Evolutionary conservation across 1,139 yeast species (phyloP).

Genomic region (Candida sp.): DNA sequence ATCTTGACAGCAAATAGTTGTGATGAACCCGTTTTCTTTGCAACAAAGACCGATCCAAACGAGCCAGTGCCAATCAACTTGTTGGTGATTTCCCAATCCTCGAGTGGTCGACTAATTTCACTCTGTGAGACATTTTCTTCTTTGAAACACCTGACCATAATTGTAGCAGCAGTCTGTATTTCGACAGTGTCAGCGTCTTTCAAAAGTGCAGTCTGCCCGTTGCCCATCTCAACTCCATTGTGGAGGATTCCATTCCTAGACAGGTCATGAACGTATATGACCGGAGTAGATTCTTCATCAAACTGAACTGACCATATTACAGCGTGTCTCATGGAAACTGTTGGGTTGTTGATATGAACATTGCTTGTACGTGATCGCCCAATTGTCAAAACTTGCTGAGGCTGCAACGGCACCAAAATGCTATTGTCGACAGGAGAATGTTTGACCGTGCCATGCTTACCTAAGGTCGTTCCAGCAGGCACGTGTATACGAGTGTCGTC

Average conservation of each 20-base stretch:
- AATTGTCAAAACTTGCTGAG: constrained; percentile 15
- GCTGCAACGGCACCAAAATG: constrained; percentile 12
- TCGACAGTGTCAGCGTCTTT: constrained; percentile 48
- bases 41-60: constrained; percentile 55
- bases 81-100: constrained; percentile 46
- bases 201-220: constrained; percentile 38
- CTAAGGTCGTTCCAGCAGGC: not conserved
- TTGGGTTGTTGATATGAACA: constrained; percentile 15
- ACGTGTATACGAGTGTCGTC: not conserved
- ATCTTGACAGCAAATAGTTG: constrained; percentile 56
- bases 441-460: not conserved
- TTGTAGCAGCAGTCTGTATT: constrained; percentile 33
- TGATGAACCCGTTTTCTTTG: constrained; percentile 19
- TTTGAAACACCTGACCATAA: constrained; percentile 16
- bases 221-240: constrained; percentile 39
- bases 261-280: constrained; percentile 56
- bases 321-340: constrained; percentile 48
- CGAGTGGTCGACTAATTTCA: constrained; percentile 5
- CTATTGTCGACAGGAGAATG: not conserved
- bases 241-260: constrained; percentile 59
- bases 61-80: constrained; percentile 61
- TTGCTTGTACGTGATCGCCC: constrained; percentile 19
- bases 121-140: not conserved
- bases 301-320: constrained; percentile 53
- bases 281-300: constrained; percentile 49